Conservation (phyloP, 1,284 basidiomycete genomes). For the Sporisorium reilianum region DNA sequence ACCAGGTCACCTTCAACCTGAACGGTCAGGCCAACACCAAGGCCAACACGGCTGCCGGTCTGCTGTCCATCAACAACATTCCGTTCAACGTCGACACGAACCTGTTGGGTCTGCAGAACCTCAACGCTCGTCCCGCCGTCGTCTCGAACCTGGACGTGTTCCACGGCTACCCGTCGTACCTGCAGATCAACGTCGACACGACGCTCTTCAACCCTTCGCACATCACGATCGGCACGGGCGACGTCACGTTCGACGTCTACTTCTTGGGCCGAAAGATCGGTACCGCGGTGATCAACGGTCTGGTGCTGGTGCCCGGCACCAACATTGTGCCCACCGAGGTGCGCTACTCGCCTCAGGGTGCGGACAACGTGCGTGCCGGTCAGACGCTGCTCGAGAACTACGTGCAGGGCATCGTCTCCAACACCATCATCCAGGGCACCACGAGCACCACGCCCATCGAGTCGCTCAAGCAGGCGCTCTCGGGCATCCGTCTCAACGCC, state of each 20-base stretch:
- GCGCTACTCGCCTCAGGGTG: conserved; percentile 76
- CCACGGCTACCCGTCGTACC: conserved; percentile 77
- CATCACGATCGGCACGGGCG: conserved; percentile 78
- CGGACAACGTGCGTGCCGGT: conserved; percentile 74
- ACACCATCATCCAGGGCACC: conserved; percentile 76
- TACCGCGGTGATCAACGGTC: conserved; percentile 74
- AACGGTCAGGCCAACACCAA: conserved; percentile 75
- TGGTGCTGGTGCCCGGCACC: conserved; percentile 52
- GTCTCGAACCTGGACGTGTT: conserved; percentile 78
- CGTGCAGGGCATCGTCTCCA: conserved; percentile 76
- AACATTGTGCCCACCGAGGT: conserved; percentile 73
- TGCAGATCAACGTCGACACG: conserved; percentile 78
- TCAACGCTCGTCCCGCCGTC: conserved; percentile 75
- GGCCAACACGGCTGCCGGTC: conserved; percentile 79
- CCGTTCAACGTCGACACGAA: conserved; percentile 76
- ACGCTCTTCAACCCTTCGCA: conserved; percentile 73
- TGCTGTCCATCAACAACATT: conserved; percentile 75
- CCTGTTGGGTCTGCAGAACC: conserved; percentile 78
- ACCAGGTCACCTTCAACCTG: conserved; percentile 74
- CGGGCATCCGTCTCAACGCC: conserved; percentile 76
- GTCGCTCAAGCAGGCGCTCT: conserved; percentile 77
- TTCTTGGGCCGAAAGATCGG: conserved; percentile 77
- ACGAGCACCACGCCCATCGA: conserved; percentile 76
- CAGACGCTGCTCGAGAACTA: conserved; percentile 78
- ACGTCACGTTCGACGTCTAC: conserved; percentile 76